These are phyloP conservation scores for Fusarium sp. DNA, from an alignment of 2,329 filamentous ascomycete species.

Conservation along the genomic window DNA sequence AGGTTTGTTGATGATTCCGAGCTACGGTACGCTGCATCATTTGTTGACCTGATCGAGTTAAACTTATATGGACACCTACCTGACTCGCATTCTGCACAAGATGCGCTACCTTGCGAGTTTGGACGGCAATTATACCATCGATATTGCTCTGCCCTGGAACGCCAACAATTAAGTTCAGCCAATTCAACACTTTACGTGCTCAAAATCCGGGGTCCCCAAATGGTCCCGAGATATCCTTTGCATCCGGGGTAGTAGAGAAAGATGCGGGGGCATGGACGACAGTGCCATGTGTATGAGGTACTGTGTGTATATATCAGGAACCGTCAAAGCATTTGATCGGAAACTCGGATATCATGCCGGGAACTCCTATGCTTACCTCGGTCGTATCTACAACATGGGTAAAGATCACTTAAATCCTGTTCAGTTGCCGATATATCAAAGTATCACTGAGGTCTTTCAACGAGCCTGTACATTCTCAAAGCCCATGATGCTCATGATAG, in stretches of 20 bases:
- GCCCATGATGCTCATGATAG: not conserved
- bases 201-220: conserved; percentile 11
- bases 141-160: not conserved
- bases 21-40: conserved; percentile 3
- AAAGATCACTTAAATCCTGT: conserved; percentile 7
- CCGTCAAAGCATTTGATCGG: conserved; percentile 14
- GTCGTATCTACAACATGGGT: not conserved
- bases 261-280: conserved; percentile 37
- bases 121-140: not conserved
- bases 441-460: not conserved
- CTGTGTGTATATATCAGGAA: conserved; percentile 1
- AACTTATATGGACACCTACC: conserved; percentile 1
- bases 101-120: not conserved
- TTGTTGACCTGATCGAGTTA: conserved; percentile 4
- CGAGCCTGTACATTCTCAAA: not conserved
- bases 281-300: not conserved
- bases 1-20: conserved; percentile 11
- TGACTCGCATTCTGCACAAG: conserved; percentile 16
- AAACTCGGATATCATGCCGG: conserved; percentile 27
- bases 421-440: conserved; percentile 17
- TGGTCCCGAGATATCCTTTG: conserved; percentile 19
- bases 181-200: conserved; percentile 5
- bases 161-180: conserved; percentile 3
- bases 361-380: conserved; percentile 24
- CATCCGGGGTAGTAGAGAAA: conserved; percentile 36